Conservation (phyloP, 352 stramenopile species). For the Pseudoperonospora humuli region DNA sequence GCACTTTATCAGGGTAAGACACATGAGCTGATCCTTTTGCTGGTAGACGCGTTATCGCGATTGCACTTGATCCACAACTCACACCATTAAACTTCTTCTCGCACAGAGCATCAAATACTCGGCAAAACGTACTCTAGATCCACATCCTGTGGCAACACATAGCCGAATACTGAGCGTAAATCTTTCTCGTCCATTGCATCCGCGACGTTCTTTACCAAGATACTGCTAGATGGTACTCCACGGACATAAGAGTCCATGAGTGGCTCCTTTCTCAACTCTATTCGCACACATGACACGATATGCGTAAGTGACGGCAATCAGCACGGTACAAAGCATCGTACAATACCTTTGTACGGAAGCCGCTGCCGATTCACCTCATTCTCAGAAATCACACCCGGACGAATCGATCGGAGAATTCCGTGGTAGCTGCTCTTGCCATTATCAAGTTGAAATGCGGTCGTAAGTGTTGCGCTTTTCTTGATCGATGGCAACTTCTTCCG, state of each 20-base stretch:
- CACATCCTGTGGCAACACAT: slow-evolving; percentile 32
- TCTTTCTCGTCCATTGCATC: slow-evolving; percentile 40
- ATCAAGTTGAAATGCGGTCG: slow-evolving; percentile 23
- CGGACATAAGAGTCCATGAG: slow-evolving; percentile 30
- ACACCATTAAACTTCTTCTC: background rate
- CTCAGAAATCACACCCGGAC: slow-evolving; percentile 51
- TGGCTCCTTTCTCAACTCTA: slow-evolving; percentile 28
- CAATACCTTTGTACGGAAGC: slow-evolving; percentile 26
- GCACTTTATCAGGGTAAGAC: slow-evolving; percentile 19
- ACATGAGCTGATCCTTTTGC: slow-evolving; percentile 11
- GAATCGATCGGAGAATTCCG: slow-evolving; percentile 1
- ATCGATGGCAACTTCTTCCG: slow-evolving; percentile 9
- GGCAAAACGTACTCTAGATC: slow-evolving; percentile 33
- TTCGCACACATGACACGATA: background rate
- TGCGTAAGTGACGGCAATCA: background rate
- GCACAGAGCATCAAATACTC: too few species aligned
- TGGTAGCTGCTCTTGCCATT: background rate
- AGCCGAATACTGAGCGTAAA: slow-evolving; percentile 48
- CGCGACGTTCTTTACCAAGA: slow-evolving; percentile 42
- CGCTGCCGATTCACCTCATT: slow-evolving; percentile 43
- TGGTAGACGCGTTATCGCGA: slow-evolving; percentile 12
- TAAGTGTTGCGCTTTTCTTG: slow-evolving; percentile 14
- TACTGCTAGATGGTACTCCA: slow-evolving; percentile 18
- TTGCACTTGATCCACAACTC: slow-evolving; percentile 6
- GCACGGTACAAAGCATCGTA: background rate